phyloP scores from a whole-genome alignment of 768 basidiomycete species.

The Termitomyces sp. region DNA sequence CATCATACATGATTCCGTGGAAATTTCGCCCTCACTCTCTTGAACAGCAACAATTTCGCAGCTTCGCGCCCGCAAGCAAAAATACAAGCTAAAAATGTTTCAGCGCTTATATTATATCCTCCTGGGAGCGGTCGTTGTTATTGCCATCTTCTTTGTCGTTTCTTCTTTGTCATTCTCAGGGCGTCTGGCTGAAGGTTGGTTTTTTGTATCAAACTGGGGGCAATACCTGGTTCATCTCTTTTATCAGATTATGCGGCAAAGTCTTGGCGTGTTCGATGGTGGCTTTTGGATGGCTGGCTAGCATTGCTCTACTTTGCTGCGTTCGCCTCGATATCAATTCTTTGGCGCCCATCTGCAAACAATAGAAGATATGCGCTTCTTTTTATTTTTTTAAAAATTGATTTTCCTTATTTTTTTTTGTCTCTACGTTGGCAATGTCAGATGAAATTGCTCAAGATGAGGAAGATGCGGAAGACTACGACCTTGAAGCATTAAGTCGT shows the following conservation, averaged over 20 bases:
- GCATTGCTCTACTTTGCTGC: conserved; percentile 81
- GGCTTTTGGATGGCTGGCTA: conserved; percentile 94
- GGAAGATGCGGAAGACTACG: conserved; percentile 90
- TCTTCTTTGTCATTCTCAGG: conserved; percentile 90
- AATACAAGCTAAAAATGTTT: conserved; percentile 88
- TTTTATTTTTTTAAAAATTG: conserved; percentile 11
- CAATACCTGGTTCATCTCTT: neutral
- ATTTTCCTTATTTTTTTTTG: conserved; percentile 19
- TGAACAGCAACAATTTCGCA: conserved; percentile 78
- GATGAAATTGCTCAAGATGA: conserved; percentile 96
- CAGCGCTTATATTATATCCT: conserved; percentile 81
- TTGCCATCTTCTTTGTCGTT: conserved; percentile 88
- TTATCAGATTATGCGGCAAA: conserved; percentile 81
- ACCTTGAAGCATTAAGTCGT: conserved; percentile 68
- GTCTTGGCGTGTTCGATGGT: conserved; percentile 90
- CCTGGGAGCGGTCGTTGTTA: conserved; percentile 72
- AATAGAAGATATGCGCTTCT: conserved; percentile 71
- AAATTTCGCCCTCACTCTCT: neutral
- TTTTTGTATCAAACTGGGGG: conserved; percentile 1
- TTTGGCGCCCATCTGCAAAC: conserved; percentile 91
- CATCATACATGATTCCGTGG: neutral
- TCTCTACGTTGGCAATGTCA: conserved; percentile 83
- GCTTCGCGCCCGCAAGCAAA: conserved; percentile 80
- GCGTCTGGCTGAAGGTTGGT: conserved; percentile 80
- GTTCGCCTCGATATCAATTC: conserved; percentile 76